Evolutionary conservation across 805 yeast genomes (phyloP).

Genomic region (Wickerhamomyces hampshirensis): DNA sequence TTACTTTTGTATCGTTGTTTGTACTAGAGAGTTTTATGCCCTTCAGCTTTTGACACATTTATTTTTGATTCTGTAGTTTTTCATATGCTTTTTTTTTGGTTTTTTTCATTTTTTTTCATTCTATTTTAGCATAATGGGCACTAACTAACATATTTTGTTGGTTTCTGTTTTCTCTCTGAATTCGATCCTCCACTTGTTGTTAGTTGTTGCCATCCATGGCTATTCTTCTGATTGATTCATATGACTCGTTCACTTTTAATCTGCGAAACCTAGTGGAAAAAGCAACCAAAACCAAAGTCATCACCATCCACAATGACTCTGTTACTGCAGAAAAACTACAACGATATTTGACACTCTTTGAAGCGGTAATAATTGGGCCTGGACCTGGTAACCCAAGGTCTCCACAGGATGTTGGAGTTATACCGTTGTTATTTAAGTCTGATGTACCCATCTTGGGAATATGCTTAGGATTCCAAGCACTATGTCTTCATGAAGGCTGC

Average conservation of each 20-base stretch:
- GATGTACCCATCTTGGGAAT: slow-evolving; percentile 74
- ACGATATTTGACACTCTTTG: slow-evolving; percentile 46
- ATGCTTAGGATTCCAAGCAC: slow-evolving; percentile 87
- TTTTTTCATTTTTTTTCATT: slow-evolving; percentile 1
- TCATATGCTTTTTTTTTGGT: not conserved
- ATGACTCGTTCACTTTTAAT: slow-evolving; percentile 92
- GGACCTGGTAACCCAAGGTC: slow-evolving; percentile 91
- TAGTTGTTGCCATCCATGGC: slow-evolving; percentile 28
- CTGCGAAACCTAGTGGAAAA: slow-evolving; percentile 55
- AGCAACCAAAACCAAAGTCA: slow-evolving; percentile 38
- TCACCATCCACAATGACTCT: slow-evolving; percentile 33
- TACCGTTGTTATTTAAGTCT: slow-evolving; percentile 48
- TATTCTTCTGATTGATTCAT: slow-evolving; percentile 79
- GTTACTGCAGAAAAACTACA: slow-evolving; percentile 33
- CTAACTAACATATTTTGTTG: not conserved
- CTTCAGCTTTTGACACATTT: not conserved
- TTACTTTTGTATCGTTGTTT: too few species aligned
- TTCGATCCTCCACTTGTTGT: not conserved
- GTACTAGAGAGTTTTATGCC: too few species aligned
- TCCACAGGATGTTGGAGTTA: slow-evolving; percentile 65
- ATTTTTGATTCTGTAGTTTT: not conserved
- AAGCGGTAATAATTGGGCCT: slow-evolving; percentile 86
- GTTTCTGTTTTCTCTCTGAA: not conserved
- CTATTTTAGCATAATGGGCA: too few species aligned
- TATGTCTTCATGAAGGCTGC: slow-evolving; percentile 62